Base-by-base conservation (phyloP, 164 flowering plant species). In the Euptelea pleiosperma region DNA sequence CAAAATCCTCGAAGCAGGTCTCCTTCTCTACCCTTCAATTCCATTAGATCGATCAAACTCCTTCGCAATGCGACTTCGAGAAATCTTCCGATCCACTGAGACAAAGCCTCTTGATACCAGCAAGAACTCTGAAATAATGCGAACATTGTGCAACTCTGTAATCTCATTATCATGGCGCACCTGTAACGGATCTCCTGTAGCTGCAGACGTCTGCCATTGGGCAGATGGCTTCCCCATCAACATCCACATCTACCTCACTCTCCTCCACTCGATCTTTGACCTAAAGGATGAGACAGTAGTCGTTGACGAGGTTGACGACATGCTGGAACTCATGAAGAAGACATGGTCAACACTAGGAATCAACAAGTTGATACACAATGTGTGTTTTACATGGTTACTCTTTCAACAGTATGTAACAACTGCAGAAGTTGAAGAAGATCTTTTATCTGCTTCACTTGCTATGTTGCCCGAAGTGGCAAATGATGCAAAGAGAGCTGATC, bases 171-270 rank as follows among this genome's bases (percentile, higher is more conserved):
- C 92, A 0, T 87, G 91, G 91, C 61, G 96, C 15, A 73, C 75
- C 48, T 48, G 70, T 45, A 70, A 74, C 7, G 85, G 83, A 2
- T 49, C 73, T 10, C 70, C 79, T 0, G 52, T 83, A 0, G 70
- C 79, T 0, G 52, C 85, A 0, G 95, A 89, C 19, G 72, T 66
- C 0, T 87, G 96, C 53, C 99, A 86, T 24, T 93, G 99, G 99
- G 96, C 96, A 4, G 97, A 93, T 19, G 97, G 96, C 0, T 77
- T 60, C 62, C 97, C 99, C 1, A 58, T 93, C 54, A 90, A 90
- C 50, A 46, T 83, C 21, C 90, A 88, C 71, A 67, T 93, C 42
- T 93, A 93, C 63, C 36, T 70, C 6, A 52, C 76, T 8, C 83
- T 93, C 7, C 79, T 93, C 25, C 76, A 76, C 1, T 56, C 97